phyloP scores from a whole-genome alignment of 257 asterid genomes.

The Mentha longifolia region DNA sequence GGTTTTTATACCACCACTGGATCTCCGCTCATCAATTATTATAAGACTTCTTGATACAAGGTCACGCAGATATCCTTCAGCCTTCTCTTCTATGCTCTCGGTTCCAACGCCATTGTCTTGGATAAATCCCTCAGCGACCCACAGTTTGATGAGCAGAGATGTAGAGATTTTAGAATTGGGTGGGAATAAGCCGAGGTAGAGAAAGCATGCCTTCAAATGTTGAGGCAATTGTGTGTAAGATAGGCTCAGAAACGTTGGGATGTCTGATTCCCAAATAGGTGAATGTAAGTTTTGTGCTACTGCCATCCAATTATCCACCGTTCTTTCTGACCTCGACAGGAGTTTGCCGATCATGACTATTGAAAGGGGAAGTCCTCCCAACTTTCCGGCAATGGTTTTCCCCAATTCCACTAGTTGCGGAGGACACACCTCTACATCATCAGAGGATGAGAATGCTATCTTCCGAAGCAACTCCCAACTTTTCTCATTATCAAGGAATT shows the following conservation, averaged over 20 bases:
- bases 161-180: not conserved
- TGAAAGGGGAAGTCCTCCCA: slow-evolving; percentile 34
- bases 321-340: not conserved
- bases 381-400: not conserved
- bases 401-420: slow-evolving; percentile 3
- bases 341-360: slow-evolving; percentile 15
- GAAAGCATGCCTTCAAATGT: slow-evolving; percentile 28
- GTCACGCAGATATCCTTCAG: not conserved
- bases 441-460: not conserved
- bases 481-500: not conserved
- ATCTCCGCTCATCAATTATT: not conserved
- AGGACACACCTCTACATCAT: not conserved
- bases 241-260: not conserved
- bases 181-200: slow-evolving; percentile 18
- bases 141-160: not conserved
- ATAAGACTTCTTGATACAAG: slow-evolving; percentile 22
- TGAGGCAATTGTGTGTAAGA: slow-evolving; percentile 35
- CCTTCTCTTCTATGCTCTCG: slow-evolving; percentile 4
- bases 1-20: not conserved
- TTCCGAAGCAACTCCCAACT: slow-evolving; percentile 2
- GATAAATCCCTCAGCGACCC: slow-evolving; percentile 26
- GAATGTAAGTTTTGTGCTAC: not conserved
- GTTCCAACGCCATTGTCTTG: too few species aligned
- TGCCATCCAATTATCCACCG: not conserved
- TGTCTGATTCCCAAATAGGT: not conserved